These are phyloP conservation scores for Trametes sp. DNA, from an alignment of 1,284 basidiomycete species.

Conservation along the genomic window DNA sequence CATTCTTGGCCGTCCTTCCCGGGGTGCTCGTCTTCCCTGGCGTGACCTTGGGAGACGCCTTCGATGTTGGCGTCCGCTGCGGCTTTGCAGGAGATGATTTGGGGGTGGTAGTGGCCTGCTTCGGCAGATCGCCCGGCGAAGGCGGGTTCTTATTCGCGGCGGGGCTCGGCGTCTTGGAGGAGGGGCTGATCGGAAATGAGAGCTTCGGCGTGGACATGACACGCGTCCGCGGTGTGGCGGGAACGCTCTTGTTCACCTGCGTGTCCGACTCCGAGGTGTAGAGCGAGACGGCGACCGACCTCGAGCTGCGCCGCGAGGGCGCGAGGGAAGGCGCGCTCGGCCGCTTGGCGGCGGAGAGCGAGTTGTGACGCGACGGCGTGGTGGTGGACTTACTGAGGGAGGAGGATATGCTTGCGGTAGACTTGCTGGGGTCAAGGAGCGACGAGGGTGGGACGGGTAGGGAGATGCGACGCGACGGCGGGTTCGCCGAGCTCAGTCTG, in stretches of 20 bases:
- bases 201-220: slow-evolving; percentile 39
- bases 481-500: slow-evolving; percentile 28
- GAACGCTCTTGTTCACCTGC: slow-evolving; percentile 40
- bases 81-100: slow-evolving; percentile 33
- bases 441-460: slow-evolving; percentile 38
- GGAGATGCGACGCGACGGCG: slow-evolving; percentile 33
- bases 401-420: slow-evolving; percentile 35
- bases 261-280: slow-evolving; percentile 37
- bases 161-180: slow-evolving; percentile 30
- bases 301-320: slow-evolving; percentile 35
- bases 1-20: slow-evolving; percentile 25
- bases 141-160: slow-evolving; percentile 34
- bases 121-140: slow-evolving; percentile 31
- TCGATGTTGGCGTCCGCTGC: slow-evolving; percentile 29
- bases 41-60: slow-evolving; percentile 31
- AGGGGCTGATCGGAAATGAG: slow-evolving; percentile 27
- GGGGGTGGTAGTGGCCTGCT: slow-evolving; percentile 24
- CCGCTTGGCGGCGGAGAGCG: slow-evolving; percentile 30
- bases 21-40: slow-evolving; percentile 25
- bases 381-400: slow-evolving; percentile 33
- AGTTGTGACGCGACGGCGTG: slow-evolving; percentile 35
- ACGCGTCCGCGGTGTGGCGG: slow-evolving; percentile 47
- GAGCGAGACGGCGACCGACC: slow-evolving; percentile 41
- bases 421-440: slow-evolving; percentile 36
- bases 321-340: slow-evolving; percentile 33